Conservation (phyloP, 176 grass and related monocot genomes). For the Avena sativa region DNA sequence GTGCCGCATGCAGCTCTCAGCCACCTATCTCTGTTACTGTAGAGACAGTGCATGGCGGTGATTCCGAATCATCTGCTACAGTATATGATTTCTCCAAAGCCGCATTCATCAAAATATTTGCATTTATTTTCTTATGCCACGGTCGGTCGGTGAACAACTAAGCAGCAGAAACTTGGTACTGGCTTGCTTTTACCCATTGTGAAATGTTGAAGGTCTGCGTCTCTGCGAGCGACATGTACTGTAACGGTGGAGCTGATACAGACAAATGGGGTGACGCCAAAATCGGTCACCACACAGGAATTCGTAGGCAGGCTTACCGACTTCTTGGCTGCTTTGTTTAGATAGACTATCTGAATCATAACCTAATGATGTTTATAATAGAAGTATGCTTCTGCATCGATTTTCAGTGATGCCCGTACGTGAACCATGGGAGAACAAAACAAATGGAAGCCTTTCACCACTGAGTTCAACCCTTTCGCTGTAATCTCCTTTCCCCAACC, state of each 20-base stretch:
- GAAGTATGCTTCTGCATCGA: constrained; percentile 47
- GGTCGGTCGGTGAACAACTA: constrained; percentile 32
- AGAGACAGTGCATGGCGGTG: constrained; percentile 35
- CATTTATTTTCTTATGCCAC: constrained; percentile 78
- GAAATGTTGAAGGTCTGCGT: constrained; percentile 66
- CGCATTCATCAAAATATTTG: constrained; percentile 81
- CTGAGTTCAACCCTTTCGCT: constrained; percentile 66
- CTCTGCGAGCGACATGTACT: constrained; percentile 57
- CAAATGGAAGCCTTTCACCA: constrained; percentile 65
- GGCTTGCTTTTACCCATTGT: constrained; percentile 20
- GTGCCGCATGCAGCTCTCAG: not conserved
- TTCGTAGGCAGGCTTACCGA: constrained; percentile 40
- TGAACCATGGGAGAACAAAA: constrained; percentile 74
- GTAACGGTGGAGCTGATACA: constrained; percentile 50
- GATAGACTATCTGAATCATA: constrained; percentile 2
- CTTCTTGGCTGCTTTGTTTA: constrained; percentile 26
- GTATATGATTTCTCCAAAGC: constrained; percentile 66
- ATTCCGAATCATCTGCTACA: constrained; percentile 55
- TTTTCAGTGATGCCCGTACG: constrained; percentile 42
- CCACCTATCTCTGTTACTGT: constrained; percentile 5
- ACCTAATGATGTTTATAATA: constrained; percentile 23
- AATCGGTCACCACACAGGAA: constrained; percentile 78
- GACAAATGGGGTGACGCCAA: constrained; percentile 80
- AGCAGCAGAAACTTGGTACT: not conserved
- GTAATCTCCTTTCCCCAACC: too few species aligned